These are phyloP conservation scores for Angophora floribunda DNA, from an alignment of 345 rosid species.

Conservation along the genomic window DNA sequence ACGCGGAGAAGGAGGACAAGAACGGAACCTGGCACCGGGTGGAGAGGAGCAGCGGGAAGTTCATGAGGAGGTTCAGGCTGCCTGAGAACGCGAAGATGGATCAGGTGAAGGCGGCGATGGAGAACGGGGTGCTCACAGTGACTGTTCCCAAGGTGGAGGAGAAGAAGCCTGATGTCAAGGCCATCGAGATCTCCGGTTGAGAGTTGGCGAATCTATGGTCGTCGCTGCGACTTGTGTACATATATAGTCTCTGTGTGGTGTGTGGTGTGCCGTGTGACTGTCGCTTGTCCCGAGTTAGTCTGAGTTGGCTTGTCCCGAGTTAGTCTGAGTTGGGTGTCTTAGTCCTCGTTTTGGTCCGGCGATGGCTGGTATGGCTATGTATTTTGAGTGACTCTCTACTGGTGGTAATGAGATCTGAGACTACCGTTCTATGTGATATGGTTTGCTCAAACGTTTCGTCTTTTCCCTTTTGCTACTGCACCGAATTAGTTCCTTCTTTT, in stretches of 20 bases:
- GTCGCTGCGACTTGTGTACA: background rate
- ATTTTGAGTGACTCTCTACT: background rate
- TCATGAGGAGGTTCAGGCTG: constrained; percentile 17
- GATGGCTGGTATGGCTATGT: background rate
- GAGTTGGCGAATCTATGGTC: background rate
- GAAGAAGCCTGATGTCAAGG: constrained; percentile 10
- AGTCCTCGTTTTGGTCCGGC: background rate
- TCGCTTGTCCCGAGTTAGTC: background rate
- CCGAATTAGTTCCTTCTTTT: background rate
- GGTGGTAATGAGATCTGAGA: background rate
- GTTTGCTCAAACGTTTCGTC: no score
- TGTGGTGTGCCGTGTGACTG: background rate
- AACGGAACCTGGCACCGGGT: constrained; percentile 12
- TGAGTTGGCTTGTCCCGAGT: background rate
- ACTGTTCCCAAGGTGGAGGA: constrained; percentile 10
- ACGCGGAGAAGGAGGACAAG: constrained; percentile 20
- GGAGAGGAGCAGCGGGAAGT: constrained; percentile 18
- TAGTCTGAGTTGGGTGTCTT: background rate
- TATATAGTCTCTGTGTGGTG: background rate
- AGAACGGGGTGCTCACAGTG: constrained; percentile 15
- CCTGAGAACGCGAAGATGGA: constrained; percentile 12
- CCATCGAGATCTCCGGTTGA: constrained; percentile 7
- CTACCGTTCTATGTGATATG: background rate
- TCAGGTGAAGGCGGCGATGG: constrained; percentile 13
- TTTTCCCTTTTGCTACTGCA: background rate